Conservation (phyloP, 345 rosid species). For the Toxicodendron radicans region DNA sequence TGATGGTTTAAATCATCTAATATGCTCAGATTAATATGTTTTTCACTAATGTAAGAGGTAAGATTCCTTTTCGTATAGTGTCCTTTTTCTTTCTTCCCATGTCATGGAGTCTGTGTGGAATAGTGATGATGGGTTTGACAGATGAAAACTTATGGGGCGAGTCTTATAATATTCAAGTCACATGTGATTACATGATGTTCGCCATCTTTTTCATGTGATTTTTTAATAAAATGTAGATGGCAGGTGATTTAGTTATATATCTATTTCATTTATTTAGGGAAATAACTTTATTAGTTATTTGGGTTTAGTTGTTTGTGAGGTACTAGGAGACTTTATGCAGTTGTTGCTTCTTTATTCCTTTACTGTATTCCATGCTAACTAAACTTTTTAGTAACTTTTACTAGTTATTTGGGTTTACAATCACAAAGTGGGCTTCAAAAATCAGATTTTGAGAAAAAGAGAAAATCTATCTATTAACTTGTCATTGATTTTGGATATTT, state of each 20-base stretch:
- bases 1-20: no score
- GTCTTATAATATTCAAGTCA: not conserved
- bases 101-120: no score
- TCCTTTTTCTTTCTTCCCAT: no score
- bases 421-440: no score
- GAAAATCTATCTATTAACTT: no score
- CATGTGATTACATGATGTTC: not conserved
- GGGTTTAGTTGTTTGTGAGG: not conserved
- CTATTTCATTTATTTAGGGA: not conserved
- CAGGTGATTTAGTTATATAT: not conserved
- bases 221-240: not conserved
- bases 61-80: no score
- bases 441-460: no score
- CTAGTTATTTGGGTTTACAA: no score
- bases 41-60: no score
- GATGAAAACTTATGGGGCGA: no score
- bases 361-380: not conserved
- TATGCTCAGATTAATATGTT: no score
- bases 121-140: no score
- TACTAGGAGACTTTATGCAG: not conserved
- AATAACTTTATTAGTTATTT: not conserved
- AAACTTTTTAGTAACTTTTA: not conserved
- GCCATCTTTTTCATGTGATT: not conserved
- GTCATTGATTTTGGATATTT: not conserved
- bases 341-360: not conserved